A percentile compares a stretch with the other conserved stretches of the same genome.
These are phyloP conservation scores for Leccinellum luteum DNA, from an alignment of 768 basidiomycete species.

Conservation along the genomic window DNA sequence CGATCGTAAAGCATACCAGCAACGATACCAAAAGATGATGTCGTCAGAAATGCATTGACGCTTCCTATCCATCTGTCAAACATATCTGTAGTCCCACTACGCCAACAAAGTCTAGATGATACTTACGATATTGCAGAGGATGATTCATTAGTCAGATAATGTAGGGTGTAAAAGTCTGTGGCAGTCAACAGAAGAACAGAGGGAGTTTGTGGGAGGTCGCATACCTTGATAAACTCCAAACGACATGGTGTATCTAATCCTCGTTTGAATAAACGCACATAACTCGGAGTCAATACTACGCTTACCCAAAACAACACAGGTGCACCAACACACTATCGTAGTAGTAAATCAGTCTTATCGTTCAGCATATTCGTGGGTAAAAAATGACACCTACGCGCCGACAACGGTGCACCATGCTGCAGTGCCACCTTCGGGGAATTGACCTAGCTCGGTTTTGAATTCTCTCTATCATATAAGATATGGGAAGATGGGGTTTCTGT, in stretches of 20 bases:
- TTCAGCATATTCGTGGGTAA: not conserved
- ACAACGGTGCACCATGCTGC: conserved; percentile 25
- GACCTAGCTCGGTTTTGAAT: not conserved
- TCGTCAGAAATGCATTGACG: conserved; percentile 39
- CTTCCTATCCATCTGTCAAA: conserved; percentile 44
- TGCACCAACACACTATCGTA: conserved; percentile 28
- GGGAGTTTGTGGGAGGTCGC: not conserved
- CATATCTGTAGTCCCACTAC: not conserved
- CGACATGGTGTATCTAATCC: conserved; percentile 31
- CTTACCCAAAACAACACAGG: conserved; percentile 34
- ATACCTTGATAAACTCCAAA: conserved; percentile 43
- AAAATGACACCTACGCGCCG: conserved; percentile 17
- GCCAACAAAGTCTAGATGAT: not conserved
- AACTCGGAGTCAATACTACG: not conserved
- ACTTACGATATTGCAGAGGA: conserved; percentile 38
- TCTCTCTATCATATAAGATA: conserved; percentile 1
- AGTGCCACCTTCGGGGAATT: conserved; percentile 29
- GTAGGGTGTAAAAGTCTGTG: conserved; percentile 38
- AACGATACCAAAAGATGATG: conserved; percentile 37
- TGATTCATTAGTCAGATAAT: conserved; percentile 34
- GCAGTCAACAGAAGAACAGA: not conserved
- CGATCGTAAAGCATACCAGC: conserved; percentile 48
- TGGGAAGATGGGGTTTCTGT: not conserved
- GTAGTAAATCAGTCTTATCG: not conserved
- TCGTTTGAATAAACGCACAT: not conserved